Conservation (phyloP, 148 eudicot species). For the Dianthus caryophyllus region DNA sequence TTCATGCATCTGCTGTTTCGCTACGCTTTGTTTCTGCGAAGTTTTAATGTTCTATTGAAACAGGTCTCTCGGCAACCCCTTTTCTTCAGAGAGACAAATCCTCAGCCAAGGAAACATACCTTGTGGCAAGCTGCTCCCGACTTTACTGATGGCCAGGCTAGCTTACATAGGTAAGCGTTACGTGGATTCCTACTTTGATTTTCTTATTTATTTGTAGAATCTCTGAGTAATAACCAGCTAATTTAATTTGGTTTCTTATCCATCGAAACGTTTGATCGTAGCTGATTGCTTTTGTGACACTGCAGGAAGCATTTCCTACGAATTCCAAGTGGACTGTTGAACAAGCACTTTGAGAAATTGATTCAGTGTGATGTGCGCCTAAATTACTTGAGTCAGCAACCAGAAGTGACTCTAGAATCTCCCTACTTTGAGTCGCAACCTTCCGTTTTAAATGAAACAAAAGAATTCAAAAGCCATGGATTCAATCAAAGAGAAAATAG, state of each 20-base stretch:
- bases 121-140: conserved; percentile 78
- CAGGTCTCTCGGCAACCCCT: conserved; percentile 75
- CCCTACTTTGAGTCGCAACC: conserved; percentile 53
- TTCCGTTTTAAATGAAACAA: conserved; percentile 33
- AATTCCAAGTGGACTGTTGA: conserved; percentile 59
- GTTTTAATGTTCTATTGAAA: conserved; percentile 17
- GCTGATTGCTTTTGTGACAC: conserved; percentile 9
- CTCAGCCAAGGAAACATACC: conserved; percentile 92
- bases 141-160: conserved; percentile 87
- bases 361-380: conserved; percentile 80
- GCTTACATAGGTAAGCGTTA: conserved; percentile 37
- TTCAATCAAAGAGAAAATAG: conserved; percentile 28
- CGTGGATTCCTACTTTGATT: conserved; percentile 1
- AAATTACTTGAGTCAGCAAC: conserved; percentile 58
- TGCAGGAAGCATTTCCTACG: conserved; percentile 70
- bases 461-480: conserved; percentile 24
- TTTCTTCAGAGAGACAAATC: conserved; percentile 83
- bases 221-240: not conserved
- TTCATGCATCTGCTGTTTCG: not conserved
- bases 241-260: not conserved
- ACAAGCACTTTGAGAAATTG: conserved; percentile 83
- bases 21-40: not conserved
- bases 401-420: conserved; percentile 47
- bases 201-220: not conserved
- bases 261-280: not conserved